These are phyloP conservation scores for Talaromyces sp. DNA, from an alignment of 2,329 filamentous ascomycete genomes.

Conservation along the genomic window DNA sequence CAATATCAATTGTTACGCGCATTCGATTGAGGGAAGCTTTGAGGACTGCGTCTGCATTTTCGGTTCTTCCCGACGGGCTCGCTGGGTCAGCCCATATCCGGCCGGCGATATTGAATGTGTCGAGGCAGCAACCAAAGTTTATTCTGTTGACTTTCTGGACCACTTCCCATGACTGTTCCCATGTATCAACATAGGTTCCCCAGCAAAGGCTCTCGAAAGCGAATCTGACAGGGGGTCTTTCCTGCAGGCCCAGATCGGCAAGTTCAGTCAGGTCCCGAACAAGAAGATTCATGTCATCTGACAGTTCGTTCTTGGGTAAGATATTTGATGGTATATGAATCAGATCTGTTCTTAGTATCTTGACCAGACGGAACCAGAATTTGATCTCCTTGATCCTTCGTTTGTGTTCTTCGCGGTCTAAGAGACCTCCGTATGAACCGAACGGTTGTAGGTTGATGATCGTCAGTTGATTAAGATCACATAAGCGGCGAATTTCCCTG, in stretches of 20 bases:
- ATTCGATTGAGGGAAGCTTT: conserved; percentile 51
- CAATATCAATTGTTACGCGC: conserved; percentile 50
- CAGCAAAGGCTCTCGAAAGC: conserved; percentile 68
- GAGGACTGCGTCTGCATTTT: conserved; percentile 45
- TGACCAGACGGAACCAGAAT: conserved; percentile 59
- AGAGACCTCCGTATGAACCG: conserved; percentile 65
- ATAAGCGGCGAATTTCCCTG: conserved; percentile 48
- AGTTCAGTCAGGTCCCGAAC: conserved; percentile 58
- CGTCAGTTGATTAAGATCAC: conserved; percentile 20
- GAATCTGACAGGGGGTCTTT: conserved; percentile 57
- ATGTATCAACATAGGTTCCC: conserved; percentile 63
- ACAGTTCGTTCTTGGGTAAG: conserved; percentile 44
- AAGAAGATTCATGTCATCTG: conserved; percentile 50
- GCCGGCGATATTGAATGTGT: conserved; percentile 72
- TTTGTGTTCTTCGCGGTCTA: conserved; percentile 53
- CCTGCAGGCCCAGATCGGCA: conserved; percentile 59
- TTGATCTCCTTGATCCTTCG: conserved; percentile 52
- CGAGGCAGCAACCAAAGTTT: conserved; percentile 71
- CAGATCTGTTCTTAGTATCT: conserved; percentile 55
- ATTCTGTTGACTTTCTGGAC: conserved; percentile 58
- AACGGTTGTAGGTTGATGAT: conserved; percentile 62
- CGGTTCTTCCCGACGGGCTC: conserved; percentile 31
- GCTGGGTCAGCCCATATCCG: conserved; percentile 65
- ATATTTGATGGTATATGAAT: conserved; percentile 67
- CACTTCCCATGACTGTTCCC: conserved; percentile 67